A percentile compares a stretch with the other conserved stretches of the same genome.
Evolutionary conservation across 1,284 basidiomycete species (phyloP).

Genomic region (Xanthoconium separans): DNA sequence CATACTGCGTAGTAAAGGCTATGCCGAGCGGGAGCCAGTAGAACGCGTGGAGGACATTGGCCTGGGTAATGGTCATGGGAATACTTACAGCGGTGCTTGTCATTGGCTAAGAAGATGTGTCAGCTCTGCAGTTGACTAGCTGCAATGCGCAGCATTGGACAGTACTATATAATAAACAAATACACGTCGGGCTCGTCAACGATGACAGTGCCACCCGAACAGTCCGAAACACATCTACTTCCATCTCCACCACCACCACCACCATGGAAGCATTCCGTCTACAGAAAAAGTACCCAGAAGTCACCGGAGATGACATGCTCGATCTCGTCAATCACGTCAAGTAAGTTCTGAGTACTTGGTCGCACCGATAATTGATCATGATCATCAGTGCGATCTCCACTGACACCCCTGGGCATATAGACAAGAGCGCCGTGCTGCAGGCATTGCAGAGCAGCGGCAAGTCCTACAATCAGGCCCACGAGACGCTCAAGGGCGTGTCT

Average conservation of each 20-base stretch:
- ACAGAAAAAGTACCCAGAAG: conserved; percentile 92
- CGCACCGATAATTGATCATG: neutral
- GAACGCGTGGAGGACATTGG: conserved; percentile 30
- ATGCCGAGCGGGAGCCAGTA: conserved; percentile 60
- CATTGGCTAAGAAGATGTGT: neutral
- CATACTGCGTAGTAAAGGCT: conserved; percentile 50
- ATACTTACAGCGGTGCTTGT: neutral
- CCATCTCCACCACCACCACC: conserved; percentile 22
- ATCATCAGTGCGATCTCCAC: conserved; percentile 73
- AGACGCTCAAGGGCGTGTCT: conserved; percentile 93
- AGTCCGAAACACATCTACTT: neutral
- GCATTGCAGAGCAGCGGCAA: conserved; percentile 76
- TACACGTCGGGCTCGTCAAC: neutral
- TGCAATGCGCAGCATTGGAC: neutral
- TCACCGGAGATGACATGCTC: conserved; percentile 90
- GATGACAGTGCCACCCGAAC: neutral
- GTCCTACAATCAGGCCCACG: conserved; percentile 88
- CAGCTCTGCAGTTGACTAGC: conserved; percentile 10
- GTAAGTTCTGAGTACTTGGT: conserved; percentile 49
- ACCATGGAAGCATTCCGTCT: conserved; percentile 87
- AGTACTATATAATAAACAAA: neutral
- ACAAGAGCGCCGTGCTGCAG: conserved; percentile 80
- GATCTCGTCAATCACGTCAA: conserved; percentile 92
- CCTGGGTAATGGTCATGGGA: conserved; percentile 2
- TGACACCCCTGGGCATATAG: conserved; percentile 82